Evolutionary conservation across 345 rosid species (phyloP).

Genomic region (Gossypium thurberi): DNA sequence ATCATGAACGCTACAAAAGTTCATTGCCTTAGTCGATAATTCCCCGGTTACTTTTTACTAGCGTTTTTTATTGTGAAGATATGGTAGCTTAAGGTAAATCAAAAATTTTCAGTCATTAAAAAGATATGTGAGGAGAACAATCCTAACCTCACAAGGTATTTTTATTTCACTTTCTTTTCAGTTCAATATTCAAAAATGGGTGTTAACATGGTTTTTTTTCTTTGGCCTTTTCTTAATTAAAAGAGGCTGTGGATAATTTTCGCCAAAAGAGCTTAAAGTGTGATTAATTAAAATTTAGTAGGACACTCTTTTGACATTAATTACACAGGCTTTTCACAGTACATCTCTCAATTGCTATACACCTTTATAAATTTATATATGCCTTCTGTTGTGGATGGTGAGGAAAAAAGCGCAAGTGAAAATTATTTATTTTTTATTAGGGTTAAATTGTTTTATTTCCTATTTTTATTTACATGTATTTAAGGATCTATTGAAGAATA

Average conservation of each 20-base stretch:
- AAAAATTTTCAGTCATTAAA: too few relatives aligned
- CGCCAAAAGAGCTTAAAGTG: slow-evolving; percentile 60
- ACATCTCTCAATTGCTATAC: neutral
- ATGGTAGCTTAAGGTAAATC: too few relatives aligned
- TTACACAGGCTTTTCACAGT: slow-evolving; percentile 49
- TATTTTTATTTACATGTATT: too few relatives aligned
- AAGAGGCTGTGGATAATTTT: slow-evolving; percentile 35
- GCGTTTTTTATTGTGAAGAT: too few relatives aligned
- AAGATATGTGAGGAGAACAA: slow-evolving; percentile 38
- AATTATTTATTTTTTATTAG: too few relatives aligned
- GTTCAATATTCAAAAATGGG: slow-evolving; percentile 4
- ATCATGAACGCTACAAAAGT: too few relatives aligned
- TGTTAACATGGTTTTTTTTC: neutral
- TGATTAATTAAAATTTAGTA: slow-evolving; percentile 48
- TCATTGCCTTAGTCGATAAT: too few relatives aligned
- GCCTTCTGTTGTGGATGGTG: too few relatives aligned
- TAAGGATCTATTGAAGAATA: too few relatives aligned
- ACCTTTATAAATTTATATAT: neutral
- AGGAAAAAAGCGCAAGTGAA: too few relatives aligned
- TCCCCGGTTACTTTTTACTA: too few relatives aligned
- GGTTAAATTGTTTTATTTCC: too few relatives aligned
- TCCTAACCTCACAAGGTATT: slow-evolving; percentile 39
- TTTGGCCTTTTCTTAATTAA: slow-evolving; percentile 8
- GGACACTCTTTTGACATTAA: slow-evolving; percentile 53
- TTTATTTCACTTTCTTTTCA: neutral